Evolutionary conservation across 306 rosid species (phyloP).

Genomic region (Hylodesmum podocarpum): DNA sequence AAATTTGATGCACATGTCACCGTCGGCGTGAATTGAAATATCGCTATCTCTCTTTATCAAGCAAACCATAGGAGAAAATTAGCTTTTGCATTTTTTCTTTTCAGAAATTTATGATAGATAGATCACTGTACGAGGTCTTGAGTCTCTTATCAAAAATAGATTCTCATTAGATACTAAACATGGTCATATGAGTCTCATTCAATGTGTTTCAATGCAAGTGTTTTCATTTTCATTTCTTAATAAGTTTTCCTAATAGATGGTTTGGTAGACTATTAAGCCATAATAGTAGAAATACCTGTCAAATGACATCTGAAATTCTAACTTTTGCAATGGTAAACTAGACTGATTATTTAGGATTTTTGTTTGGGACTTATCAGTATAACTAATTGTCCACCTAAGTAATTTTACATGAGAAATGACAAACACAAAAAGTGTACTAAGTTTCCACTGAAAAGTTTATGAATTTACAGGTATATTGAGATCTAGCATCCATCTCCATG

Average conservation of each 20-base stretch:
- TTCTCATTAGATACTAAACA: not conserved
- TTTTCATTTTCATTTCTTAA: not conserved
- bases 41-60: not conserved
- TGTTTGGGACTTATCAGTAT: not conserved
- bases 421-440: not conserved
- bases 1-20: constrained; percentile 3
- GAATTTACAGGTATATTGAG: not conserved
- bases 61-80: not conserved
- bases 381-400: not conserved
- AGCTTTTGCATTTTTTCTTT: not conserved
- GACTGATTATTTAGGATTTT: not conserved
- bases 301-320: not conserved
- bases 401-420: not conserved
- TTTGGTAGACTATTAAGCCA: not conserved
- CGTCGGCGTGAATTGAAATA: not conserved
- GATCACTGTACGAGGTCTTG: no score
- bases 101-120: not conserved
- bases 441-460: not conserved
- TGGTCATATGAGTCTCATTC: not conserved
- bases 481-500: not conserved
- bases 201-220: not conserved
- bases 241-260: not conserved
- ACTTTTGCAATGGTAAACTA: not conserved
- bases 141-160: not conserved
- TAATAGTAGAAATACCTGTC: not conserved